Evolutionary conservation across 495 filamentous ascomycete species (phyloP).

Genomic region (Trichodelitschia bisporula): DNA sequence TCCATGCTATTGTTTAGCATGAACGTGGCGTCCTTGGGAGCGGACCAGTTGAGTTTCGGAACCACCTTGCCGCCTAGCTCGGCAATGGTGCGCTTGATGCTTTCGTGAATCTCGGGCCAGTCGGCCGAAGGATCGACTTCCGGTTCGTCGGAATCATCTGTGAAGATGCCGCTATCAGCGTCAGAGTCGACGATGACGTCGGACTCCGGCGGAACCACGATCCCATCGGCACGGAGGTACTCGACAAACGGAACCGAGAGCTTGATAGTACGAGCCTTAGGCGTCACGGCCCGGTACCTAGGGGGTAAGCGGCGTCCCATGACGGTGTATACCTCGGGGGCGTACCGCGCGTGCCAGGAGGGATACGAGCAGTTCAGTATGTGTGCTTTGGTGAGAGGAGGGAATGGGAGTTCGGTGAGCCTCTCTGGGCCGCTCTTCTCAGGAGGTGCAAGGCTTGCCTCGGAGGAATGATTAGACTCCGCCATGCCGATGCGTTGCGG

Average conservation of each 20-base stretch:
- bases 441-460: too few species aligned
- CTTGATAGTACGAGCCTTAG: slow-evolving; percentile 64
- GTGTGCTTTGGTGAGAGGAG: slow-evolving; percentile 57
- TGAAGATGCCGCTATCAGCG: slow-evolving; percentile 19
- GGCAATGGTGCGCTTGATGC: slow-evolving; percentile 49
- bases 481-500: too few species aligned
- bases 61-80: slow-evolving; percentile 60
- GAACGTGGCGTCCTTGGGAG: slow-evolving; percentile 91
- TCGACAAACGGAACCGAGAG: slow-evolving; percentile 47
- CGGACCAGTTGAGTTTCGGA: slow-evolving; percentile 94
- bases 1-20: slow-evolving; percentile 84
- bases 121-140: slow-evolving; percentile 28
- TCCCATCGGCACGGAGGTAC: slow-evolving; percentile 84
- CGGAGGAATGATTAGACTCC: too few species aligned
- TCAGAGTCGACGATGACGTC: slow-evolving; percentile 20
- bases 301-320: slow-evolving; percentile 1
- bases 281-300: slow-evolving; percentile 57
- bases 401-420: slow-evolving; percentile 29
- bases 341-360: slow-evolving; percentile 59
- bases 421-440: too few species aligned
- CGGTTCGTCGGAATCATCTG: slow-evolving; percentile 19
- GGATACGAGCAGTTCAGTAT: slow-evolving; percentile 89
- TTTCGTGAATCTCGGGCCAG: slow-evolving; percentile 48
- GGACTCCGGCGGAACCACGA: slow-evolving; percentile 44
- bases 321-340: slow-evolving; percentile 5